These are phyloP conservation scores for Hawksworthiomyces lignivorus DNA, from an alignment of 2,329 filamentous ascomycete genomes.

Conservation along the genomic window DNA sequence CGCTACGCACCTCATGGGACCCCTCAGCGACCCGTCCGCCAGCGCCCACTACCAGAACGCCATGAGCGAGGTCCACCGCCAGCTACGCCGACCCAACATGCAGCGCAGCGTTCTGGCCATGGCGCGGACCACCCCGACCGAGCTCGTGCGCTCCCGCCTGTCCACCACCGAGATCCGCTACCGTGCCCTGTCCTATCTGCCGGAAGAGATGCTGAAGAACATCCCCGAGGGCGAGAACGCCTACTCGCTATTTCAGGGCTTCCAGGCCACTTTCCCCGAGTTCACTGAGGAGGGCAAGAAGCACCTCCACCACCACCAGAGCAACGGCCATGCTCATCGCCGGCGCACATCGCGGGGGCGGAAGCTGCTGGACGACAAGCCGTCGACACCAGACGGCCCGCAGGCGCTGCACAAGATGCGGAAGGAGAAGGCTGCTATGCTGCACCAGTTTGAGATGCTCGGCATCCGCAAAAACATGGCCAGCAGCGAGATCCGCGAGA, in stretches of 20 bases:
- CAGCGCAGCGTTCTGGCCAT: conserved; percentile 90
- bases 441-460: conserved; percentile 85
- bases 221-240: conserved; percentile 79
- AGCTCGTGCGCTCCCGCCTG: conserved; percentile 85
- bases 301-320: conserved; percentile 35
- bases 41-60: conserved; percentile 72
- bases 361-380: conserved; percentile 62
- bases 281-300: conserved; percentile 62
- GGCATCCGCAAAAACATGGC: conserved; percentile 95
- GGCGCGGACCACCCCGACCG: conserved; percentile 83
- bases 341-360: conserved; percentile 66
- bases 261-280: conserved; percentile 79
- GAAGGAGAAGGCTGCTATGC: conserved; percentile 70
- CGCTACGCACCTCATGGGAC: conserved; percentile 79
- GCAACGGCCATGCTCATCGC: conserved; percentile 34
- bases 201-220: conserved; percentile 82
- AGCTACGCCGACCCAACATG: conserved; percentile 73
- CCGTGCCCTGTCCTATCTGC: conserved; percentile 77
- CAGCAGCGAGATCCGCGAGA: conserved; percentile 89
- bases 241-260: conserved; percentile 94
- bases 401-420: conserved; percentile 66
- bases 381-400: conserved; percentile 44
- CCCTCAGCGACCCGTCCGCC: conserved; percentile 48
- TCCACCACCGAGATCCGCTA: conserved; percentile 91
- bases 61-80: conserved; percentile 81